Evolutionary conservation across 1,284 basidiomycete genomes (phyloP), one percentile per base, ranked within the genome.

Genomic region (Lentinus polychrous): DNA sequence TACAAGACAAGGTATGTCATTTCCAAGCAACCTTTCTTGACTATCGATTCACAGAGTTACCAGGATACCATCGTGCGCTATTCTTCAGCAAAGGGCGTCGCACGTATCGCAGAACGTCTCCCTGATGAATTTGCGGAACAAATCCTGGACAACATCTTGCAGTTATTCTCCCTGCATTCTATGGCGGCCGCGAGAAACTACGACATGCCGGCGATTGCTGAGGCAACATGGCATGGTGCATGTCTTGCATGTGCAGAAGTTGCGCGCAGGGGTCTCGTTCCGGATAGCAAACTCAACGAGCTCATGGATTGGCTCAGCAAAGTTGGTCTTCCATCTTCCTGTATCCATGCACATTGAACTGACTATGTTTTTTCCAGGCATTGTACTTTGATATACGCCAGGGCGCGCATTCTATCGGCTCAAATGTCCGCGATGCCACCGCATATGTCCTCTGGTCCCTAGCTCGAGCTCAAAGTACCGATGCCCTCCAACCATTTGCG

Each of bases 391-490:
- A 99, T 66, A 76, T 96, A 24, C 81, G 91, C 0, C 87, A 93
- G 62, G 93, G 92, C 12, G 79, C 91, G 0, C 93, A 96, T 65
- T 93, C 92, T 0, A 84, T 99, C 41, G 96, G 96, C 0, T 86
- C 93, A 3, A 94, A 85, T 55, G 94, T 99, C 31, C 83, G 96
- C 27, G 96, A 99, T 66, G 89, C 94, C 2, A 90, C 94, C 8
- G 81, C 93, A 32, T 99, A 99, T 67, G 90, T 94, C 1, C 69
- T 97, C 1, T 99, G 96, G 96, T 90, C 94, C 1, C 71, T 98
- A 35, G 91, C 94, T 2, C 78, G 94, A 51, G 81, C 87, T 1
- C 82, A 89, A 55, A 69, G 83, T 45, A 63, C 76, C 6, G 65
- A 77, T 7, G 67, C 72, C n/a, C 69, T 95, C 24, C 64, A 69